Evolutionary conservation across 768 basidiomycete species (phyloP).

Genomic region (Fibroporia radiculosa): DNA sequence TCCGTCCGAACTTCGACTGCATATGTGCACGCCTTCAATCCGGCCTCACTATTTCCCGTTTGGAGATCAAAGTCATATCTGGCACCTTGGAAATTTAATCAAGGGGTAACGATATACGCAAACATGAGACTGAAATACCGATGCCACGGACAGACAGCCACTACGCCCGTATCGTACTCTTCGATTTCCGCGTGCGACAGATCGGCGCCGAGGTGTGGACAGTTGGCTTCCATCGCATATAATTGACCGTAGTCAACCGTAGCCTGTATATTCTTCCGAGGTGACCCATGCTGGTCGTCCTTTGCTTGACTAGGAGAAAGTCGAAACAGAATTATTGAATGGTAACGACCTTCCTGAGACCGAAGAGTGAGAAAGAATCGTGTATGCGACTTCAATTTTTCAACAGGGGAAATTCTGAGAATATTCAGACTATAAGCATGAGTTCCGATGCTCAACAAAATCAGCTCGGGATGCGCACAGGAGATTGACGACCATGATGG

Average conservation of each 20-base stretch:
- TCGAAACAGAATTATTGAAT: conserved; percentile 59
- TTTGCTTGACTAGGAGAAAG: conserved; percentile 30
- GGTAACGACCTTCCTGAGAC: conserved; percentile 50
- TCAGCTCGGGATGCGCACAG: no score
- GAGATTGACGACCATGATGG: no score
- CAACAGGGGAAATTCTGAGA: conserved; percentile 42
- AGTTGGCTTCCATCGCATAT: conserved; percentile 75
- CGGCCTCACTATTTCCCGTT: conserved; percentile 64
- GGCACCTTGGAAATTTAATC: background rate
- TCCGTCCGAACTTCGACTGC: conserved; percentile 38
- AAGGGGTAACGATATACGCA: background rate
- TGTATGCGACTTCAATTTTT: conserved; percentile 42
- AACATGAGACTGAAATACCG: conserved; percentile 28
- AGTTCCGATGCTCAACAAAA: no score
- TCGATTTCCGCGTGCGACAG: conserved; percentile 78
- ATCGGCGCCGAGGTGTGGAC: conserved; percentile 77
- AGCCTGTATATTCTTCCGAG: conserved; percentile 5
- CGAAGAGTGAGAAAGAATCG: conserved; percentile 54
- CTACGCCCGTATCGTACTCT: conserved; percentile 46
- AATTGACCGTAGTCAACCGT: conserved; percentile 22
- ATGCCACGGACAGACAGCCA: conserved; percentile 75
- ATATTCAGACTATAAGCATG: no score
- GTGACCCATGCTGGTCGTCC: conserved; percentile 4
- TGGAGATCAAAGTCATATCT: conserved; percentile 71
- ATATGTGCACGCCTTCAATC: conserved; percentile 63